These are phyloP conservation scores for Primulina huaijiensis DNA, from an alignment of 257 asterid species.

Conservation along the genomic window DNA sequence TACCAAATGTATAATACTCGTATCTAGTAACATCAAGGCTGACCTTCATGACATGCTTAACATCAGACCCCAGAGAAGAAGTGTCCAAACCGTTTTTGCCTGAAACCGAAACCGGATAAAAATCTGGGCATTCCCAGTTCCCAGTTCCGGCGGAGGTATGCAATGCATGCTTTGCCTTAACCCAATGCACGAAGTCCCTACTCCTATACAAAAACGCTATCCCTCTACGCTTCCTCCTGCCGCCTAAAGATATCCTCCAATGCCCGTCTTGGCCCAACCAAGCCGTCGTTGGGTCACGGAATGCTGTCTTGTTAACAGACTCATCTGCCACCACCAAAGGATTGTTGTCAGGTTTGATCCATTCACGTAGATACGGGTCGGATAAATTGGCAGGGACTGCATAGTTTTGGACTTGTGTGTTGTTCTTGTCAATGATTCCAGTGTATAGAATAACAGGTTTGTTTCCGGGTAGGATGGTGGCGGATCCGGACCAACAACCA, in stretches of 20 bases:
- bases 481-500: slow-evolving; percentile 83
- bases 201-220: slow-evolving; percentile 52
- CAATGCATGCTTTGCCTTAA: slow-evolving; percentile 42
- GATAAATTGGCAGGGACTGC: slow-evolving; percentile 54
- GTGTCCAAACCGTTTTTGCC: slow-evolving; percentile 47
- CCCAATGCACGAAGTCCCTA: slow-evolving; percentile 53
- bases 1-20: slow-evolving; percentile 62
- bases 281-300: slow-evolving; percentile 82
- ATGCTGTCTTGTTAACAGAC: slow-evolving; percentile 34
- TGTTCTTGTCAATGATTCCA: slow-evolving; percentile 40
- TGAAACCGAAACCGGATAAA: slow-evolving; percentile 46
- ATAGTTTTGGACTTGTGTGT: slow-evolving; percentile 63
- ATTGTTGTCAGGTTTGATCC: slow-evolving; percentile 64
- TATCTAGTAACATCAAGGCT: slow-evolving; percentile 51
- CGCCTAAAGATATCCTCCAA: slow-evolving; percentile 54
- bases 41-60: slow-evolving; percentile 60
- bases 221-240: slow-evolving; percentile 43
- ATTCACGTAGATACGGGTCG: slow-evolving; percentile 58
- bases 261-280: slow-evolving; percentile 59
- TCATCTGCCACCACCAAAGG: slow-evolving; percentile 47
- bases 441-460: slow-evolving; percentile 69
- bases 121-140: slow-evolving; percentile 80
- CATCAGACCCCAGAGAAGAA: slow-evolving; percentile 33
- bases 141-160: slow-evolving; percentile 44
- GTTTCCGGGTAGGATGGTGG: slow-evolving; percentile 67